Conservation (phyloP, 139 green algal species). For the Closterium sp. region DNA sequence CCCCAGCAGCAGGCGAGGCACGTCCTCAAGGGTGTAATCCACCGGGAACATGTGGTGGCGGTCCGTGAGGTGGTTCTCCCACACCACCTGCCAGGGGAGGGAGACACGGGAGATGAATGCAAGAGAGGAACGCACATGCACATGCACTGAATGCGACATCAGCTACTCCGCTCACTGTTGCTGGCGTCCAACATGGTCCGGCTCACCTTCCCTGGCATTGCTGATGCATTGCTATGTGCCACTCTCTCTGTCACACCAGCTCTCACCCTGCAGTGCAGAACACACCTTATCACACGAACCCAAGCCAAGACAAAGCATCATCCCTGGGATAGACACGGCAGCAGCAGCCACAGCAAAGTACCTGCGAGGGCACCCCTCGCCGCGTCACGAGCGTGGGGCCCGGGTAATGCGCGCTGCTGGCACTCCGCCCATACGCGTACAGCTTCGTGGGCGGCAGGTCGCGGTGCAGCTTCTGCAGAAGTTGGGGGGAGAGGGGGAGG, state of each 20-base stretch:
- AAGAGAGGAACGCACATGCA: no score
- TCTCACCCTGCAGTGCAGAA: no score
- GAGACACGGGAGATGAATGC: no score
- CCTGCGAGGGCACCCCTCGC: neutral
- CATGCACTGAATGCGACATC: no score
- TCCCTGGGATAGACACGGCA: no score
- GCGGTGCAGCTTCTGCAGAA: constrained; percentile 30
- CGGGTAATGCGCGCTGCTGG: neutral
- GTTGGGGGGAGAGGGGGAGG: neutral
- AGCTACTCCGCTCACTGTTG: no score
- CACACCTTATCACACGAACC: no score
- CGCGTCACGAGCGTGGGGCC: constrained; percentile 6
- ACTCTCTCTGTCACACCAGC: no score
- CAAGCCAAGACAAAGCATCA: no score
- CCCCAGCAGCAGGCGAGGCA: neutral
- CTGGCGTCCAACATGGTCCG: no score
- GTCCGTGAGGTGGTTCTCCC: constrained; percentile 34
- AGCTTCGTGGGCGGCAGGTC: constrained; percentile 20
- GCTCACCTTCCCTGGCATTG: no score
- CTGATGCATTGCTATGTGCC: no score
- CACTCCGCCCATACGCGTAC: constrained; percentile 8
- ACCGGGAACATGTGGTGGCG: constrained; percentile 7
- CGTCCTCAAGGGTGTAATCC: neutral
- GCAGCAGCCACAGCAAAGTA: neutral
- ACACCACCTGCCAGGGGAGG: constrained; percentile 7